phyloP scores from a whole-genome alignment of 2,329 filamentous ascomycete genomes.

The Pseudogymnoascus sp. region DNA sequence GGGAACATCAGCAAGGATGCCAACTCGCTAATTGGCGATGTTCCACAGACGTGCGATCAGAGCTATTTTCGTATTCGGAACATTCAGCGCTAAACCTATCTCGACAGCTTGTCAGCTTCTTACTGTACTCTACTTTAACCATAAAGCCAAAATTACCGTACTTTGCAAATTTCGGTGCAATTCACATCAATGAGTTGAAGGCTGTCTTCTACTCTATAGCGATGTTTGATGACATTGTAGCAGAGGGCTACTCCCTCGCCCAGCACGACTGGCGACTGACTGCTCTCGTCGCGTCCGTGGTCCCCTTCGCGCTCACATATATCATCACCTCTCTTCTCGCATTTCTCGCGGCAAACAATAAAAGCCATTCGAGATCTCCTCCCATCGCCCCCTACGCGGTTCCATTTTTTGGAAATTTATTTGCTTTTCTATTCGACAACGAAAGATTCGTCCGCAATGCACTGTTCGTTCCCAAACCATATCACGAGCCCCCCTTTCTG shows the following conservation, averaged over 20 bases:
- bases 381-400: conserved; percentile 18
- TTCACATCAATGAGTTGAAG: background rate
- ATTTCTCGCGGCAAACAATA: conserved; percentile 2
- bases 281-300: background rate
- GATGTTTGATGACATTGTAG: background rate
- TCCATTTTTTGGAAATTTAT: conserved; percentile 18
- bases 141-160: background rate
- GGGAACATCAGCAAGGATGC: background rate
- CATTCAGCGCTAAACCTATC: background rate
- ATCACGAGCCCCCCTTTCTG: background rate
- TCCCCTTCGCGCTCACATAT: background rate
- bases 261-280: background rate
- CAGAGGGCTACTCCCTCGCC: background rate
- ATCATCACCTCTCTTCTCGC: background rate
- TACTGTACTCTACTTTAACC: background rate
- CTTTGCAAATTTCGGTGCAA: background rate
- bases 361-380: conserved; percentile 11
- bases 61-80: background rate
- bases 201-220: background rate
- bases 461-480: conserved; percentile 6
- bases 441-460: conserved; percentile 13
- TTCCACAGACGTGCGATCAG: background rate
- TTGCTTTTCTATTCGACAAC: conserved; percentile 17
- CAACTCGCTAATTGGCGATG: background rate
- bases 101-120: background rate